A percentile compares a stretch with the other conserved stretches of the same genome.
phyloP scores from a whole-genome alignment of 257 asterid genomes.

The Plantago ovata region DNA sequence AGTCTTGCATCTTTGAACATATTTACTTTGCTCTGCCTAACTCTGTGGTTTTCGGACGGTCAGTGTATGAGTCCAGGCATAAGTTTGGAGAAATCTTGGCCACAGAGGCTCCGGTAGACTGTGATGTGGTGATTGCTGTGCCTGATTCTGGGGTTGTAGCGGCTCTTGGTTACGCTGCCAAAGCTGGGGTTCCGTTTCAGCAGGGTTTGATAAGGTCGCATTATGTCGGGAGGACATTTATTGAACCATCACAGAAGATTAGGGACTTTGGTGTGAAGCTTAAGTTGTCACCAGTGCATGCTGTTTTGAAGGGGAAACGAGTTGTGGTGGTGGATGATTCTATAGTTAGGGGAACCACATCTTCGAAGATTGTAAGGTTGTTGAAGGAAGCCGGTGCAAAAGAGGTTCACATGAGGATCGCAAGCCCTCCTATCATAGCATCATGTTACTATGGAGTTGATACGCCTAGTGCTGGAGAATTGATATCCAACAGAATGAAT shows the following conservation, averaged over 20 bases:
- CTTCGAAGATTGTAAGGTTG: slow-evolving; percentile 83
- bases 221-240: slow-evolving; percentile 86
- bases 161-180: slow-evolving; percentile 85
- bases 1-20: slow-evolving; percentile 84
- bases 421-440: slow-evolving; percentile 82
- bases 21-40: slow-evolving; percentile 78
- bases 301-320: slow-evolving; percentile 91
- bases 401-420: slow-evolving; percentile 94
- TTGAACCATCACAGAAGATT: slow-evolving; percentile 92
- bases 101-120: slow-evolving; percentile 67
- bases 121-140: slow-evolving; percentile 91
- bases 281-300: slow-evolving; percentile 75
- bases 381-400: slow-evolving; percentile 87
- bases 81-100: slow-evolving; percentile 77
- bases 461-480: slow-evolving; percentile 69
- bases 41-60: slow-evolving; percentile 68
- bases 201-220: slow-evolving; percentile 89
- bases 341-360: slow-evolving; percentile 88
- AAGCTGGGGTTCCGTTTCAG: slow-evolving; percentile 85
- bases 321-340: slow-evolving; percentile 98
- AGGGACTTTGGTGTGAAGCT: slow-evolving; percentile 92
- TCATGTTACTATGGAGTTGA: slow-evolving; percentile 91
- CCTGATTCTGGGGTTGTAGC: slow-evolving; percentile 97
- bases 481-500: slow-evolving; percentile 75
- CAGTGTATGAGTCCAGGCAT: slow-evolving; percentile 75